Evolutionary conservation across 371 early-diverging fungal species (phyloP).

Genomic region (Rhizopus arrhizus): DNA sequence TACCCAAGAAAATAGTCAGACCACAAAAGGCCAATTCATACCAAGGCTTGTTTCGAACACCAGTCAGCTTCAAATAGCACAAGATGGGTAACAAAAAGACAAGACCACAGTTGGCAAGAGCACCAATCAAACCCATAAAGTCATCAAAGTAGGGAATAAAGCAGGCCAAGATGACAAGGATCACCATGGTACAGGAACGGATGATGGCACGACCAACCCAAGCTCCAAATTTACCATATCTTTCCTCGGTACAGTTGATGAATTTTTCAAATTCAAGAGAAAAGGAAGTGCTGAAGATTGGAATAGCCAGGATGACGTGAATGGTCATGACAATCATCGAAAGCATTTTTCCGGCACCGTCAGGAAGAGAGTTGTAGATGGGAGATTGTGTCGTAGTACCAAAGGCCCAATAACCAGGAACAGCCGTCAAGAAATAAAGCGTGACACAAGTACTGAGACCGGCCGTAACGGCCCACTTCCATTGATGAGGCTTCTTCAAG

Average conservation of each 20-base stretch:
- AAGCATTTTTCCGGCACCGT: slow-evolving; percentile 61
- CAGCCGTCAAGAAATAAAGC: slow-evolving; percentile 80
- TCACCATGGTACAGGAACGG: slow-evolving; percentile 52
- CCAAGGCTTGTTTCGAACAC: slow-evolving; percentile 49
- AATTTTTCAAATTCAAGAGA: slow-evolving; percentile 72
- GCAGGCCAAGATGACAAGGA: slow-evolving; percentile 53
- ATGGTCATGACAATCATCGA: slow-evolving; percentile 82
- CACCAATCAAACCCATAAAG: slow-evolving; percentile 76
- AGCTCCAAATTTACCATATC: slow-evolving; percentile 41
- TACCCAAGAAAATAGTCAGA: slow-evolving; percentile 61
- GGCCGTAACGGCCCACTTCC: slow-evolving; percentile 71
- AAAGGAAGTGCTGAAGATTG: slow-evolving; percentile 82
- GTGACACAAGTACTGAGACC: slow-evolving; percentile 72
- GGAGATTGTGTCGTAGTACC: slow-evolving; percentile 75
- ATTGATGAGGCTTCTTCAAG: slow-evolving; percentile 79
- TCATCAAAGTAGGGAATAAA: slow-evolving; percentile 74
- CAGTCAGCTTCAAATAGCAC: slow-evolving; percentile 66
- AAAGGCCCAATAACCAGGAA: slow-evolving; percentile 81
- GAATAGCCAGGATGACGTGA: slow-evolving; percentile 85
- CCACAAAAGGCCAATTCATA: slow-evolving; percentile 55
- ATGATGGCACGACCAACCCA: slow-evolving; percentile 57
- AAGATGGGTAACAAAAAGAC: slow-evolving; percentile 74
- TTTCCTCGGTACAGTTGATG: slow-evolving; percentile 36
- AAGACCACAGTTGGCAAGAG: slow-evolving; percentile 66
- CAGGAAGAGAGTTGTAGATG: slow-evolving; percentile 72